phyloP scores from a whole-genome alignment of 2,329 filamentous ascomycete species.

The Aspergillus ustus region DNA sequence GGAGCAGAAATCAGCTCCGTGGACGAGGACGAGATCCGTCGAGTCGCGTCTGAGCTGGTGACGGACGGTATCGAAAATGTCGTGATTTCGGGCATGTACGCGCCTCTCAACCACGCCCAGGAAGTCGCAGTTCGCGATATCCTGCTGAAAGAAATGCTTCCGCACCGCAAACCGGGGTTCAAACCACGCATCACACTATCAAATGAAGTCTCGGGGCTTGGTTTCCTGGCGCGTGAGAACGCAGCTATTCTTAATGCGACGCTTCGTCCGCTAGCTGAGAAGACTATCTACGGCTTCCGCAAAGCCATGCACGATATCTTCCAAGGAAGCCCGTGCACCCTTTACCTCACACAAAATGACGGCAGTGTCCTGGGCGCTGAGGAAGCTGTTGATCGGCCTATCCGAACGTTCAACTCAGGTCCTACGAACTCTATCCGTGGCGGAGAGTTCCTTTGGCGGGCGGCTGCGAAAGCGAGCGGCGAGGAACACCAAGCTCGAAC shows the following conservation, averaged over 20 bases:
- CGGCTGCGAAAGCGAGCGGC: neutral
- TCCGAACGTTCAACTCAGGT: conserved; percentile 58
- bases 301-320: conserved; percentile 52
- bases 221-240: conserved; percentile 57
- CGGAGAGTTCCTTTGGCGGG: conserved; percentile 18
- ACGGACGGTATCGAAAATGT: conserved; percentile 3
- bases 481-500: neutral
- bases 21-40: conserved; percentile 3
- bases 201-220: conserved; percentile 49
- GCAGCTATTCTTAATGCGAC: conserved; percentile 57
- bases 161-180: neutral
- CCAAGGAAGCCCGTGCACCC: conserved; percentile 37
- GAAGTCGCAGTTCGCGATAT: neutral
- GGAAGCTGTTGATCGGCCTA: conserved; percentile 53
- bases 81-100: conserved; percentile 17
- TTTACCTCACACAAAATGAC: conserved; percentile 60
- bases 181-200: conserved; percentile 14
- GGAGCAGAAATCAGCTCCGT: conserved; percentile 14
- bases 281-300: conserved; percentile 53
- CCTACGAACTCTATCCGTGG: conserved; percentile 60
- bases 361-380: conserved; percentile 55
- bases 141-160: neutral
- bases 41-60: neutral
- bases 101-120: conserved; percentile 9
- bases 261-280: conserved; percentile 52